Base-by-base conservation (phyloP, 1,284 basidiomycete species). In the Rhodotorula sp. region DNA sequence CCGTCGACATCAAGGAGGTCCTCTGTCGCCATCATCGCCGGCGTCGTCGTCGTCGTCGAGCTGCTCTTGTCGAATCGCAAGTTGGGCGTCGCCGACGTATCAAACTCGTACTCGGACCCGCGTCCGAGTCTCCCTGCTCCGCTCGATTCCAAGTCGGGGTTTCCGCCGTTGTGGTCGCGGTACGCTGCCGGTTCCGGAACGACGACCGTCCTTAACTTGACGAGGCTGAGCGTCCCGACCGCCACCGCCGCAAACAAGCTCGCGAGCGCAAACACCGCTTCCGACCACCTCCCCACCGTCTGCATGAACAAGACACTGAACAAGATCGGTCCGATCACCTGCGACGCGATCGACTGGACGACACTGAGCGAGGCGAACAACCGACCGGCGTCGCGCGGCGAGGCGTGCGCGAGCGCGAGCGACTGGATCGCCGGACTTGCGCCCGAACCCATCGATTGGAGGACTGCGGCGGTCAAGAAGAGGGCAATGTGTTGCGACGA, bases 291-390 rank as follows among this genome's bases (percentile, higher is more conserved):
- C 7, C 81, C 84, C 30, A 89, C 87, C 3, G 87, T 89, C 68
- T 82, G 84, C 77, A 86, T 82, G 77, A 86, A 90, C 22, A 86
- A 82, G 33, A 86, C 61, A 2, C 87, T 87, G 74, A 86, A 89
- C 30, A 89, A 29, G 17, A 85, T 79, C 1, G 88, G 88, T 0
- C 87, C 87, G 15, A 88, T 30, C 60, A 78, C 68, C 45, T 67
- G 68, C 12, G 83, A 81, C 71, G 86, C 86, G 44, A 91, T 76
- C 3, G 87, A 84, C 72, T 88, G 86, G 17, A 91, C 76, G 49
- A 91, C 88, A 69, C 87, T 86, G 68, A 91, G 75, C 4, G 86
- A 87, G 24, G 90, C 90, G 77, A 91, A 91, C 22, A 92, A 81
- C 71, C 82, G 83, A 3, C 88, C 89, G 7, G 74, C 63, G 59